Conservation (phyloP, 768 basidiomycete genomes). For the Phanerochaete sordida region DNA sequence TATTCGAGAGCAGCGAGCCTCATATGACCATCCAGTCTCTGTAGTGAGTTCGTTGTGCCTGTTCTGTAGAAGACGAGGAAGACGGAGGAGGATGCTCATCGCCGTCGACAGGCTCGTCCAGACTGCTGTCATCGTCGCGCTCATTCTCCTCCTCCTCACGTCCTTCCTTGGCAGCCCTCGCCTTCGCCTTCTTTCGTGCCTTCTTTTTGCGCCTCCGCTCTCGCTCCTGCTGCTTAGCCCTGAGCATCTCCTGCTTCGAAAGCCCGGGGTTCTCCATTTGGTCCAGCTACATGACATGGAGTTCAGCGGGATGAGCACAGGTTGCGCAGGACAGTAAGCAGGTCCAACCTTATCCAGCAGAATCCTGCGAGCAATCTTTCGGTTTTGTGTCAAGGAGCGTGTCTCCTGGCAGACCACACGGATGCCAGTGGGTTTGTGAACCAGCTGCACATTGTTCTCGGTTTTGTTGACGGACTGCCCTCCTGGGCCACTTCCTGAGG, state of each 20-base stretch:
- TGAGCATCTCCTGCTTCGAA: slow-evolving; percentile 63
- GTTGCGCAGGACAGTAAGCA: neutral
- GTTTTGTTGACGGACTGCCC: slow-evolving; percentile 99
- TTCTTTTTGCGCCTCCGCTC: slow-evolving; percentile 76
- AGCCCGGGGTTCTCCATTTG: slow-evolving; percentile 69
- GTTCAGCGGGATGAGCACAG: neutral
- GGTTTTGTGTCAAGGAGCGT: slow-evolving; percentile 76
- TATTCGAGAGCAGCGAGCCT: no score
- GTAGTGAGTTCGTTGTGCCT: neutral
- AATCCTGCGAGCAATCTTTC: slow-evolving; percentile 69
- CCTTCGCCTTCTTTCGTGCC: slow-evolving; percentile 60
- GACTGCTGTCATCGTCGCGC: neutral
- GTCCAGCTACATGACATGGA: slow-evolving; percentile 52
- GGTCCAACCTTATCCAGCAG: slow-evolving; percentile 64
- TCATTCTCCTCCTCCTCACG: slow-evolving; percentile 11
- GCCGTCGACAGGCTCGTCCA: neutral
- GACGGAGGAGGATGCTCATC: neutral
- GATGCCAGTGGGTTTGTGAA: slow-evolving; percentile 86
- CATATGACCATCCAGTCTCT: neutral
- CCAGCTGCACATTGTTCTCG: slow-evolving; percentile 83
- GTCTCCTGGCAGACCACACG: slow-evolving; percentile 88
- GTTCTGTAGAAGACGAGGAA: neutral
- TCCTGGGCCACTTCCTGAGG: slow-evolving; percentile 84
- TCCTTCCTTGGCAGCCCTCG: neutral
- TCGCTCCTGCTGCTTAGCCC: slow-evolving; percentile 72